Percentiles rank a stretch among this genome's conserved stretches.
These are phyloP conservation scores for Ustilago loliicola DNA, from an alignment of 1,284 basidiomycete genomes.

Conservation along the genomic window DNA sequence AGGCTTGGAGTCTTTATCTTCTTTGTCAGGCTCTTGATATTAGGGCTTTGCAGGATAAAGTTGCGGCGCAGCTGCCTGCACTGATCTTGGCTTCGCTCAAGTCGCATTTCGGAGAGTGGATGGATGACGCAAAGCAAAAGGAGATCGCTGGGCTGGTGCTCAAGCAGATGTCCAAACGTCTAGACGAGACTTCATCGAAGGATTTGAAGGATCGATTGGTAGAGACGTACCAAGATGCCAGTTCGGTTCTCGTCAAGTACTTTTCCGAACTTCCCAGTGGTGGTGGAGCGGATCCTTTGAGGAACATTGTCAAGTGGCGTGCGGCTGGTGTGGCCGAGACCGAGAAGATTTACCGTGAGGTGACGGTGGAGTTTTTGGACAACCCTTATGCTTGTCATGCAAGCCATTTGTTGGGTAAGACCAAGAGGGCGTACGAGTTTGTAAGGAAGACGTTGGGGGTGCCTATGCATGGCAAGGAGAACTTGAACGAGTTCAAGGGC, in stretches of 20 bases:
- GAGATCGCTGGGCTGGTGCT: constrained; percentile 49
- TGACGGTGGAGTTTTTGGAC: constrained; percentile 59
- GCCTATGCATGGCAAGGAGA: constrained; percentile 65
- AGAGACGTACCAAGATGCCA: constrained; percentile 60
- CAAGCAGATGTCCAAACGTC: constrained; percentile 52
- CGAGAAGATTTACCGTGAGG: constrained; percentile 50
- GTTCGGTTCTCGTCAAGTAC: constrained; percentile 59
- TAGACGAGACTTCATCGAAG: constrained; percentile 62
- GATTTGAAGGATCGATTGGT: constrained; percentile 57
- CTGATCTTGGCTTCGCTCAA: constrained; percentile 44
- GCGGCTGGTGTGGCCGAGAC: constrained; percentile 54
- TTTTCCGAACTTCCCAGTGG: constrained; percentile 60
- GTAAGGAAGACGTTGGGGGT: constrained; percentile 61
- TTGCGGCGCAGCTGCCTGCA: constrained; percentile 44
- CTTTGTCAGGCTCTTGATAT: constrained; percentile 66
- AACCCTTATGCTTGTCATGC: constrained; percentile 63
- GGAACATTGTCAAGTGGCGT: constrained; percentile 64
- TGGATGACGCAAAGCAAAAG: constrained; percentile 49
- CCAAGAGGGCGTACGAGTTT: constrained; percentile 60
- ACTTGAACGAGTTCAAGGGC: constrained; percentile 59
- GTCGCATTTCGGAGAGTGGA: constrained; percentile 61
- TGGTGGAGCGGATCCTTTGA: constrained; percentile 61
- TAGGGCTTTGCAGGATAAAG: constrained; percentile 58
- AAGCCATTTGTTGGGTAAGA: constrained; percentile 56
- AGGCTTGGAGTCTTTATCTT: constrained; percentile 63